A percentile compares a stretch with the other conserved stretches of the same genome.
These are phyloP conservation scores for Spergularia bocconei DNA, from an alignment of 148 eudicot species.

Conservation along the genomic window DNA sequence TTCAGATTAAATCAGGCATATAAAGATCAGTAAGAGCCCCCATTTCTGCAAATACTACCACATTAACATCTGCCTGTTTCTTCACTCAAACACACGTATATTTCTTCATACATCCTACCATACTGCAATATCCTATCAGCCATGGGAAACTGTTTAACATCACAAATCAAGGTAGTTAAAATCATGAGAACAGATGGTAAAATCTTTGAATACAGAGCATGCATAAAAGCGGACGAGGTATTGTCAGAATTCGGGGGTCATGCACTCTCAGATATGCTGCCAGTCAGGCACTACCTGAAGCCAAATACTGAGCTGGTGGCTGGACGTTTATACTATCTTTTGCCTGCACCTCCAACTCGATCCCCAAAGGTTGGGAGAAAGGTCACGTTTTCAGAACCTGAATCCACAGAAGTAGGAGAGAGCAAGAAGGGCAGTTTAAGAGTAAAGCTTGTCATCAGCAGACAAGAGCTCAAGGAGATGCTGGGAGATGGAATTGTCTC, in stretches of 20 bases:
- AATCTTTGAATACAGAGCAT: constrained; percentile 43
- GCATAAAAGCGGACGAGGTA: constrained; percentile 38
- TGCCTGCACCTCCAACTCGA: constrained; percentile 31
- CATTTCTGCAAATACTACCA: not conserved
- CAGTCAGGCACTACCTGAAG: constrained; percentile 27
- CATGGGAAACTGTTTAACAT: constrained; percentile 71
- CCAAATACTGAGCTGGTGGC: constrained; percentile 30
- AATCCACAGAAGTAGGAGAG: constrained; percentile 11
- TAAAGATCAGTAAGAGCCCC: constrained; percentile 9
- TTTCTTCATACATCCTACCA: not conserved
- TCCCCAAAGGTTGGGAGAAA: constrained; percentile 18
- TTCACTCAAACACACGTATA: constrained; percentile 11
- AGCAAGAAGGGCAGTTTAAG: constrained; percentile 36
- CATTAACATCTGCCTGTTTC: not conserved
- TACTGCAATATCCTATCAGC: not conserved
- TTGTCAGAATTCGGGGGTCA: constrained; percentile 40
- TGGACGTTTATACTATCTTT: constrained; percentile 43
- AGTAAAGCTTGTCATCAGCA: constrained; percentile 63
- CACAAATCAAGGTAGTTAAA: constrained; percentile 31
- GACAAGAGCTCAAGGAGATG: constrained; percentile 61
- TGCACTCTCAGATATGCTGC: constrained; percentile 37
- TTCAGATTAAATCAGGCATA: constrained; percentile 5
- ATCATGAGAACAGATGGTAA: constrained; percentile 46
- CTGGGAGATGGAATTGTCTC: constrained; percentile 41
- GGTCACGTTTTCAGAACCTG: constrained; percentile 29